Conservation (phyloP, 805 yeast genomes). For the Sugiyamaella boreocaroliniensis region DNA sequence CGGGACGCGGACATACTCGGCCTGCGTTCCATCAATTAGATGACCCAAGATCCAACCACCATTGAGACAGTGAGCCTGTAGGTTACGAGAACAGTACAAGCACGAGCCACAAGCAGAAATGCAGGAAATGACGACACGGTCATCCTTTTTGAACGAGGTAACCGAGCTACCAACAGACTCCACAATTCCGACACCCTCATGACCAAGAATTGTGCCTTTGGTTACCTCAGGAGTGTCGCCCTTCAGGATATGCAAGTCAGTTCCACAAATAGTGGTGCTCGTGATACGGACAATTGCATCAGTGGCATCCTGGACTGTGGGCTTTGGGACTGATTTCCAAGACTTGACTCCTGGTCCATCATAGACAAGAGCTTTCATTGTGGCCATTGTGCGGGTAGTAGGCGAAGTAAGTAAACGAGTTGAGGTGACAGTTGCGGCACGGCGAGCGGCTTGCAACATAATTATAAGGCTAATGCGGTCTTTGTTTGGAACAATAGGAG, state of each 20-base stretch:
- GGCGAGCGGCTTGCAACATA: background rate
- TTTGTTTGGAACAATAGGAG: no score
- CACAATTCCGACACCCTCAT: conserved; percentile 95
- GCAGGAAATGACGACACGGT: conserved; percentile 74
- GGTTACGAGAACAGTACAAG: conserved; percentile 59
- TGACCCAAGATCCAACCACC: conserved; percentile 54
- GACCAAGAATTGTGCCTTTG: conserved; percentile 82
- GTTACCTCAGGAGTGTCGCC: conserved; percentile 71
- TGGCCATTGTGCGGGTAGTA: background rate
- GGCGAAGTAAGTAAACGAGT: background rate
- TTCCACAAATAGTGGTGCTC: conserved; percentile 82
- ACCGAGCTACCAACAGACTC: conserved; percentile 93
- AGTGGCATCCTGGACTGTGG: conserved; percentile 51
- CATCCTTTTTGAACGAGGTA: conserved; percentile 76
- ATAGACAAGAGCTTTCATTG: conserved; percentile 44
- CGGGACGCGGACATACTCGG: conserved; percentile 74
- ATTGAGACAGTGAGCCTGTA: conserved; percentile 82
- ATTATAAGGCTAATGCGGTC: no score
- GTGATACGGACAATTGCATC: conserved; percentile 68
- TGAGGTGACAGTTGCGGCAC: no score
- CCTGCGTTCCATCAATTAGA: conserved; percentile 62
- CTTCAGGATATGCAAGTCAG: conserved; percentile 70
- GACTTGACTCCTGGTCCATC: conserved; percentile 39
- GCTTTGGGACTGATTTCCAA: conserved; percentile 52
- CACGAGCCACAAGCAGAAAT: conserved; percentile 57